Evolutionary conservation across 2,329 filamentous ascomycete species (phyloP).

Genomic region (Colletotrichum melonis): DNA sequence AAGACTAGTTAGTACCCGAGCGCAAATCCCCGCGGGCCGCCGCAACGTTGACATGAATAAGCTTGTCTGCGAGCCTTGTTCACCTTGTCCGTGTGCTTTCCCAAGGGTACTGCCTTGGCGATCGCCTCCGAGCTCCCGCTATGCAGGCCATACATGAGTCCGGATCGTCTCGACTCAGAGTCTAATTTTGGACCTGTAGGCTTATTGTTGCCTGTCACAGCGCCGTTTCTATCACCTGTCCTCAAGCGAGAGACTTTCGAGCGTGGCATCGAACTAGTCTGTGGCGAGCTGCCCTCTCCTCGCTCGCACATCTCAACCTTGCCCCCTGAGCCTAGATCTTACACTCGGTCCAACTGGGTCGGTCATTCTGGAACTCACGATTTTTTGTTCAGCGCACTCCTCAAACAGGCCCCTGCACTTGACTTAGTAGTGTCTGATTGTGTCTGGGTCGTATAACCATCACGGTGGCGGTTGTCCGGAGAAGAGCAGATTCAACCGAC

Average conservation of each 20-base stretch:
- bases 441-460: not conserved
- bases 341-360: not conserved
- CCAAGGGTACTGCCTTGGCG: not conserved
- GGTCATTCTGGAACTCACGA: not conserved
- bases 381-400: not conserved
- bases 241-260: not conserved
- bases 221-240: not conserved
- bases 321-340: not conserved
- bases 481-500: conserved; percentile 3
- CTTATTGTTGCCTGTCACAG: conserved; percentile 12
- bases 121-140: conserved; percentile 4
- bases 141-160: not conserved
- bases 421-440: not conserved
- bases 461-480: not conserved
- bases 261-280: no score
- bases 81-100: not conserved
- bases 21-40: conserved; percentile 18
- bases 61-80: conserved; percentile 23
- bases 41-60: conserved; percentile 23
- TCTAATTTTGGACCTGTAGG: conserved; percentile 24
- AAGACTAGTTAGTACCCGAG: not conserved
- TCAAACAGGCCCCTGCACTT: conserved; percentile 20
- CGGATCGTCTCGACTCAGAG: conserved; percentile 27
- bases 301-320: not conserved
- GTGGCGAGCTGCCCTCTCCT: not conserved